A percentile compares a stretch with the other conserved stretches of the same genome.
Evolutionary conservation across 1,284 basidiomycete species (phyloP).

Genomic region (Rhodofomes roseus): DNA sequence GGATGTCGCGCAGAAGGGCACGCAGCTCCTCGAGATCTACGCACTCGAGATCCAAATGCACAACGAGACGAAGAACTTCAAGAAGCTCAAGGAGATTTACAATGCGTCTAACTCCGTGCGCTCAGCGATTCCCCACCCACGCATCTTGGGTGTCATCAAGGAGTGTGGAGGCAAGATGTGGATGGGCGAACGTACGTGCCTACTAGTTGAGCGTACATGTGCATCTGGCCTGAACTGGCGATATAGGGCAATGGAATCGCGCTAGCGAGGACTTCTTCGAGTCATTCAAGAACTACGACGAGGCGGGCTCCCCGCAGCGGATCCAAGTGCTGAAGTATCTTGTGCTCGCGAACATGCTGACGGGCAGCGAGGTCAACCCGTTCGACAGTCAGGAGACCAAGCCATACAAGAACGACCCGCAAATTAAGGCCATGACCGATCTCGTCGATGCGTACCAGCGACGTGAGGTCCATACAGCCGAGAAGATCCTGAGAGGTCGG

Average conservation of each 20-base stretch:
- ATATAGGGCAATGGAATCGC: constrained; percentile 87
- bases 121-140: constrained; percentile 96
- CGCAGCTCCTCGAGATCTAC: constrained; percentile 95
- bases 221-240: not conserved
- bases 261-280: constrained; percentile 99
- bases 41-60: constrained; percentile 99
- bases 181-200: constrained; percentile 92
- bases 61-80: constrained; percentile 91
- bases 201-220: not conserved
- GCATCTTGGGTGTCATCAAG: constrained; percentile 98
- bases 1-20: constrained; percentile 87
- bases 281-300: constrained; percentile 98
- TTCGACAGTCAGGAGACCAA: constrained; percentile 99
- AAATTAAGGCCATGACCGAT: constrained; percentile 98
- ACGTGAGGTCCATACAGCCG: constrained; percentile 93
- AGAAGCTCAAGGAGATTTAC: constrained; percentile 98
- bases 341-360: constrained; percentile 97
- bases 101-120: constrained; percentile 91
- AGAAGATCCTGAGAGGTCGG: constrained; percentile 87
- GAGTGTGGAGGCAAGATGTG: constrained; percentile 99
- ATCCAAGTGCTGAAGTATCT: constrained; percentile 99
- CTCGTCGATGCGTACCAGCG: constrained; percentile 95
- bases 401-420: constrained; percentile 96
- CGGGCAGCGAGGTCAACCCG: constrained; percentile 97
- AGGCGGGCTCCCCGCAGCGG: constrained; percentile 93